Evolutionary conservation across 2,329 filamentous ascomycete species (phyloP).

Genomic region (Coniochaeta sp.): DNA sequence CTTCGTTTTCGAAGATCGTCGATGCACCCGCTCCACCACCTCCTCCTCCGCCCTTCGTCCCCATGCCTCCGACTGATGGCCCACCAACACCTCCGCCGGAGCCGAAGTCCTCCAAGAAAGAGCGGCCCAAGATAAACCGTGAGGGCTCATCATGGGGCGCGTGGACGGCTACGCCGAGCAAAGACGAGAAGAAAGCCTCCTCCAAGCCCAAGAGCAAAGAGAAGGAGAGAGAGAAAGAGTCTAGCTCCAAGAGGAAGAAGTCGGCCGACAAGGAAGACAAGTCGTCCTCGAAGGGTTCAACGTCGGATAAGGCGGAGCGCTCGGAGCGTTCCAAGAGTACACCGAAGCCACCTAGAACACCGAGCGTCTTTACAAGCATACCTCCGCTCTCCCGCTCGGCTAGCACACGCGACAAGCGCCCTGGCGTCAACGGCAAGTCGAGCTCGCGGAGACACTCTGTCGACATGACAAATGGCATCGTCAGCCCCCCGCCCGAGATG

Average conservation of each 20-base stretch:
- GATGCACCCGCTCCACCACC: conserved; percentile 25
- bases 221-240: conserved; percentile 56
- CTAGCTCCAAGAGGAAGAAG: conserved; percentile 31
- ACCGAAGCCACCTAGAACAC: conserved; percentile 47
- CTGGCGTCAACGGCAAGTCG: conserved; percentile 45
- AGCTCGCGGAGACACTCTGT: conserved; percentile 62
- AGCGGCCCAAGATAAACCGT: conserved; percentile 69
- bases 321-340: conserved; percentile 28
- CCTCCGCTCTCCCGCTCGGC: conserved; percentile 62
- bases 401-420: conserved; percentile 58
- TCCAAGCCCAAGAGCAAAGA: conserved; percentile 46
- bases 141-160: conserved; percentile 67
- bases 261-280: conserved; percentile 55
- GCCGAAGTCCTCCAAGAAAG: conserved; percentile 59
- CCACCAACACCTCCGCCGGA: conserved; percentile 46
- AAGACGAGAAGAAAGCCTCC: conserved; percentile 48
- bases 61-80: conserved; percentile 32
- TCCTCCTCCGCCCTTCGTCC: conserved; percentile 16
- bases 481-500: conserved; percentile 67
- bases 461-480: conserved; percentile 56
- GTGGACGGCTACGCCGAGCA: conserved; percentile 52
- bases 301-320: conserved; percentile 55
- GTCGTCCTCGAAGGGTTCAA: conserved; percentile 58
- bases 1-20: conserved; percentile 26
- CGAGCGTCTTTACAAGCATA: conserved; percentile 61